phyloP scores from a whole-genome alignment of 164 flowering plant species.

The Magnolia officinalis region DNA sequence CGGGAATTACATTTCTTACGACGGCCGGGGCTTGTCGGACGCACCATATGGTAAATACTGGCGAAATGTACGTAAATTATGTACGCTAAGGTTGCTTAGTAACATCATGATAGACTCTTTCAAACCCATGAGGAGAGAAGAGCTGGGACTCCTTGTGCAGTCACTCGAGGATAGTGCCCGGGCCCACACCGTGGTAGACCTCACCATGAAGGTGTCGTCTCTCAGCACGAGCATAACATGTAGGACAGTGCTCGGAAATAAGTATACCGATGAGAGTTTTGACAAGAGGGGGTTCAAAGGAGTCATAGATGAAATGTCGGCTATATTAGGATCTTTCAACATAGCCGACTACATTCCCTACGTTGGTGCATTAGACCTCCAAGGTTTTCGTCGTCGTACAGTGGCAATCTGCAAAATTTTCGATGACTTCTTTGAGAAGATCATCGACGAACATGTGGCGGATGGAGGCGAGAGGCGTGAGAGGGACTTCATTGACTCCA shows the following conservation, averaged over 20 bases:
- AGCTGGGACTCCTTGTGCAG: slow-evolving; percentile 21
- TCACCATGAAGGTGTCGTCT: slow-evolving; percentile 23
- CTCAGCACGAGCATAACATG: slow-evolving; percentile 28
- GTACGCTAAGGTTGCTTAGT: slow-evolving; percentile 23
- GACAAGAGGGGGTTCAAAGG: slow-evolving; percentile 44
- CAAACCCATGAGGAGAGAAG: slow-evolving; percentile 32
- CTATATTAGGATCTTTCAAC: slow-evolving; percentile 29
- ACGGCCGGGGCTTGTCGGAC: slow-evolving; percentile 9
- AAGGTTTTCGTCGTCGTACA: slow-evolving; percentile 8
- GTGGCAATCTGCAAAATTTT: background rate
- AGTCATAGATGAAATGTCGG: slow-evolving; percentile 41
- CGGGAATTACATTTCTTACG: slow-evolving; percentile 12
- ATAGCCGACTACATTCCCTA: slow-evolving; percentile 39
- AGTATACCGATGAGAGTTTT: slow-evolving; percentile 32
- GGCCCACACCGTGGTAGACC: slow-evolving; percentile 9
- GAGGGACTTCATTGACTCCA: slow-evolving; percentile 12
- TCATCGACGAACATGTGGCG: slow-evolving; percentile 9
- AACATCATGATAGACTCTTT: slow-evolving; percentile 19
- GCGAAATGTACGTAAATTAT: slow-evolving; percentile 21
- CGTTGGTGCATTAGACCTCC: slow-evolving; percentile 8
- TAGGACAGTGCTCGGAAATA: slow-evolving; percentile 50
- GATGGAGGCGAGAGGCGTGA: background rate
- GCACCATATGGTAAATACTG: slow-evolving; percentile 26
- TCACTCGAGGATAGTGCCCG: slow-evolving; percentile 19
- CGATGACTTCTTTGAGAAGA: slow-evolving; percentile 14